Conservation (phyloP, 2,329 filamentous ascomycete genomes). For the Metarhizium guizhouense region DNA sequence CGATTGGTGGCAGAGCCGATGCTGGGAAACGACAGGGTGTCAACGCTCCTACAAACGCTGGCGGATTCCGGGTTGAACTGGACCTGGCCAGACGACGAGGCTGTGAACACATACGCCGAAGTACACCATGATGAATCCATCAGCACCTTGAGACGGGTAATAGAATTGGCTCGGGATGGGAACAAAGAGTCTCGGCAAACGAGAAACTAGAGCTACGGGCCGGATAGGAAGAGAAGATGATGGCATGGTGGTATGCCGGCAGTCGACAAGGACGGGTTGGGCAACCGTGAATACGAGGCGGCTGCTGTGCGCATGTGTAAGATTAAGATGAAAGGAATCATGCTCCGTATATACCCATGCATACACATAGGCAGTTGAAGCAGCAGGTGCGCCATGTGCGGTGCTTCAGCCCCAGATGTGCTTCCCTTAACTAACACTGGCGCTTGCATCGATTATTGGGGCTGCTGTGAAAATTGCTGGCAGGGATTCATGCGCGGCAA, state of each 20-base stretch:
- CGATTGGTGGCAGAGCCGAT: conserved; percentile 36
- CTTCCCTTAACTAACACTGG: too few relatives aligned
- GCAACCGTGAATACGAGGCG: neutral
- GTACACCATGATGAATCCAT: conserved; percentile 16
- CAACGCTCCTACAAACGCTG: conserved; percentile 19
- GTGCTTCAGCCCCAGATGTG: too few relatives aligned
- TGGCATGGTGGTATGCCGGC: neutral
- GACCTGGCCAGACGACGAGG: conserved; percentile 30
- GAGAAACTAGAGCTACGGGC: neutral
- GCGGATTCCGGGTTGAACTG: conserved; percentile 16
- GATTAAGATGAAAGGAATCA: conserved; percentile 1
- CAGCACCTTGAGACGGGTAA: conserved; percentile 14
- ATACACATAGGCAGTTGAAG: neutral
- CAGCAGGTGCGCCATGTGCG: too few relatives aligned
- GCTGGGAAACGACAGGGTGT: conserved; percentile 23
- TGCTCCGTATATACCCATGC: neutral
- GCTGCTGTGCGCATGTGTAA: neutral
- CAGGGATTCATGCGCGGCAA: neutral
- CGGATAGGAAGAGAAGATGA: neutral
- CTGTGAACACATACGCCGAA: conserved; percentile 25
- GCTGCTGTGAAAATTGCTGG: too few relatives aligned
- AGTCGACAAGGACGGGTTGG: neutral
- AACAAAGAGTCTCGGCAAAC: neutral
- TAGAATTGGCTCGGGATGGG: conserved; percentile 12
- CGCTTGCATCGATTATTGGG: too few relatives aligned